Evolutionary conservation across 495 filamentous ascomycete genomes (phyloP).

Genomic region (Xylaria nigripes): DNA sequence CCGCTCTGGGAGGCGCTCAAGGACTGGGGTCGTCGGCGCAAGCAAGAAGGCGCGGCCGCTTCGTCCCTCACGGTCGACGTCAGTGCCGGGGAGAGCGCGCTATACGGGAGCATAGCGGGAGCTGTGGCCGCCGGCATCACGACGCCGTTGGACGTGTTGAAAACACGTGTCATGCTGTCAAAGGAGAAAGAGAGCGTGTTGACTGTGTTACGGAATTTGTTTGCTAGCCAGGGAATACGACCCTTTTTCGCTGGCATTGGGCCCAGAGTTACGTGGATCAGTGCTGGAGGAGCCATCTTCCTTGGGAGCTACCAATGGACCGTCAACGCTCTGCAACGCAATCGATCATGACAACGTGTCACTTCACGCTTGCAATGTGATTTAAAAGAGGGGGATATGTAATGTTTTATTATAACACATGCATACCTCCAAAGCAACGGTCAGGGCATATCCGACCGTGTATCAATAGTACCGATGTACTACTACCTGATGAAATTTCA

Average conservation of each 20-base stretch:
- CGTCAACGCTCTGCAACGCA: slow-evolving; percentile 57
- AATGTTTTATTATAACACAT: not conserved
- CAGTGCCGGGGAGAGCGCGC: slow-evolving; percentile 66
- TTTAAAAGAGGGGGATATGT: not conserved
- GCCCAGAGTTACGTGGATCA: slow-evolving; percentile 89
- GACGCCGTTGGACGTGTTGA: slow-evolving; percentile 91
- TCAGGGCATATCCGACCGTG: not conserved
- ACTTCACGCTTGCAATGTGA: slow-evolving; percentile 3
- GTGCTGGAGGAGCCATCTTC: slow-evolving; percentile 86
- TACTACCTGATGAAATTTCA: slow-evolving; percentile 3
- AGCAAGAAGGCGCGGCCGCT: slow-evolving; percentile 41
- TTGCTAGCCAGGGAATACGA: slow-evolving; percentile 59
- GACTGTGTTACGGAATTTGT: slow-evolving; percentile 55
- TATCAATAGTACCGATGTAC: slow-evolving; percentile 7
- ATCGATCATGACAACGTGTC: slow-evolving; percentile 11
- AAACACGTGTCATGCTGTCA: slow-evolving; percentile 92
- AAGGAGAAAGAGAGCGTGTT: slow-evolving; percentile 48
- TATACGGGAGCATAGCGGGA: slow-evolving; percentile 79
- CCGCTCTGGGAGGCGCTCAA: slow-evolving; percentile 96
- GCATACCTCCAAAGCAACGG: not conserved
- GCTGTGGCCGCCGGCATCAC: slow-evolving; percentile 82
- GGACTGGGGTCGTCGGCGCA: slow-evolving; percentile 33
- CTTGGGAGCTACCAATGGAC: slow-evolving; percentile 93
- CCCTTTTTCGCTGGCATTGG: slow-evolving; percentile 86
- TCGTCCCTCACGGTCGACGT: slow-evolving; percentile 33